A percentile compares a stretch with the other conserved stretches of the same genome.
phyloP scores from a whole-genome alignment of 306 rosid species.

The Fragaria vesca region DNA sequence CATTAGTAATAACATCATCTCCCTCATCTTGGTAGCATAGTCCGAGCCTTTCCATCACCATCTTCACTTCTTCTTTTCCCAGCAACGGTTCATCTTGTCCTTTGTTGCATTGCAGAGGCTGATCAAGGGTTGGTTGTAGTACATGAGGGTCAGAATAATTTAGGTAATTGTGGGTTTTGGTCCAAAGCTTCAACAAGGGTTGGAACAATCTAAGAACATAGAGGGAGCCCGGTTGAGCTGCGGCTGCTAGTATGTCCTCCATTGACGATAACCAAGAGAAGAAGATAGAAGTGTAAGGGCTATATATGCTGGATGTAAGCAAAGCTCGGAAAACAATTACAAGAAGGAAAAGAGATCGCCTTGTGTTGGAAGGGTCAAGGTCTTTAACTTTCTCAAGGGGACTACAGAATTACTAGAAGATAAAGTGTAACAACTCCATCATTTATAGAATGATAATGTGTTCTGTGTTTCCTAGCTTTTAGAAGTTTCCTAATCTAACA shows the following conservation, averaged over 20 bases:
- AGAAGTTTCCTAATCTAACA: background rate
- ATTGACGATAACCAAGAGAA: background rate
- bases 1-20: background rate
- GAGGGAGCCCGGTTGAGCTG: constrained; percentile 9
- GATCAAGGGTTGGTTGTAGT: background rate
- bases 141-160: background rate
- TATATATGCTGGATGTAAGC: background rate
- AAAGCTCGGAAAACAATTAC: background rate
- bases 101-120: background rate
- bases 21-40: constrained; percentile 7
- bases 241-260: constrained; percentile 16
- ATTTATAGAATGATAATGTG: too few relatives aligned
- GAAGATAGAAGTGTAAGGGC: background rate
- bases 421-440: too few relatives aligned
- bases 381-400: background rate
- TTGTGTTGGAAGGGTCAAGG: background rate
- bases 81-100: constrained; percentile 19
- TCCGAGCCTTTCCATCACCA: constrained; percentile 40
- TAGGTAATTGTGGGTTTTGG: constrained; percentile 7
- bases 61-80: constrained; percentile 34
- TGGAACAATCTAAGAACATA: background rate
- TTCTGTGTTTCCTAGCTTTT: background rate
- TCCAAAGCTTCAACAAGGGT: constrained; percentile 24
- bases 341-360: background rate
- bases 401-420: too few relatives aligned